Percentiles rank a stretch among this genome's conserved stretches.
phyloP scores from a whole-genome alignment of 495 filamentous ascomycete genomes.

The Hypoxylon intermedium region DNA sequence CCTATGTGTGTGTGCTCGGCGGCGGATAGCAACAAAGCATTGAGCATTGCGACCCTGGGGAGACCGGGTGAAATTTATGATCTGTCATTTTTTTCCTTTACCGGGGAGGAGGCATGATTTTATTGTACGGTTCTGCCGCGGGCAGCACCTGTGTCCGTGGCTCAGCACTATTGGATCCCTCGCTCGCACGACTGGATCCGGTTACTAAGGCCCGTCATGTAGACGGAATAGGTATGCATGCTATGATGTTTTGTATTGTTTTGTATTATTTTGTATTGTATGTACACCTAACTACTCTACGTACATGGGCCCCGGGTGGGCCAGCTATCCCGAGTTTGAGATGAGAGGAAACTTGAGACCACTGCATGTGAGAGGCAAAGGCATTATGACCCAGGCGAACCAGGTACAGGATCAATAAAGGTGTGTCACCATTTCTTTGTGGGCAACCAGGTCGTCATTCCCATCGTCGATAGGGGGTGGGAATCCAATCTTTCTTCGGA shows the following conservation, averaged over 20 bases:
- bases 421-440: slow-evolving; percentile 2
- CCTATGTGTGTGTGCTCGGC: too few relatives aligned
- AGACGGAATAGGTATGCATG: slow-evolving; percentile 5
- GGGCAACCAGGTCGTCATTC: slow-evolving; percentile 24
- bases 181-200: slow-evolving; percentile 24
- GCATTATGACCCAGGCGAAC: too few relatives aligned
- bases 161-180: slow-evolving; percentile 42
- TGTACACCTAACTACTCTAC: too few relatives aligned
- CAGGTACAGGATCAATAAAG: slow-evolving; percentile 1
- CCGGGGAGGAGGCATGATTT: slow-evolving; percentile 24
- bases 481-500: slow-evolving; percentile 35
- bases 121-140: slow-evolving; percentile 38
- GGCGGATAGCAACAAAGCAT: slow-evolving; percentile 24
- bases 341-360: slow-evolving; percentile 5
- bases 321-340: too few relatives aligned
- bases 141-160: slow-evolving; percentile 42
- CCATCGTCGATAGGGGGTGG: slow-evolving; percentile 28
- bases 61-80: slow-evolving; percentile 32
- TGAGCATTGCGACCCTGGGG: slow-evolving; percentile 16
- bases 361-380: slow-evolving; percentile 1
- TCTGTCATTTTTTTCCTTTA: slow-evolving; percentile 25
- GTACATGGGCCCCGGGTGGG: too few relatives aligned
- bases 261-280: too few relatives aligned
- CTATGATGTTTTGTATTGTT: slow-evolving; percentile 12
- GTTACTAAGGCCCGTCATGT: background rate